These are phyloP conservation scores for Gnomoniopsis sp. DNA, from an alignment of 2,329 filamentous ascomycete species.

Conservation along the genomic window DNA sequence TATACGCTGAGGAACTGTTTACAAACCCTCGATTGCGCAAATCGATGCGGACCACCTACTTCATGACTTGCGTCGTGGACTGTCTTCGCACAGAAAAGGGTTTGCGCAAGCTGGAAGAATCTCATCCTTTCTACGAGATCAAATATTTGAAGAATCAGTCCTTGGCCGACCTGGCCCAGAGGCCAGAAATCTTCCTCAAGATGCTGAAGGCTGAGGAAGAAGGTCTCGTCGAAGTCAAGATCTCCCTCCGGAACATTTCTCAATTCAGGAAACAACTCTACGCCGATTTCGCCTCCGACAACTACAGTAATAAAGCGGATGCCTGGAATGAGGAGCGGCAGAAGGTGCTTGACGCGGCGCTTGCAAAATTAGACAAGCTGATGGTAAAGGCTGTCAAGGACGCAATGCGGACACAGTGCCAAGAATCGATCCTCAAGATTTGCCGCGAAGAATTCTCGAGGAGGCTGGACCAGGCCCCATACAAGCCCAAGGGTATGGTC, in stretches of 20 bases:
- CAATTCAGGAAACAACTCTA: constrained; percentile 76
- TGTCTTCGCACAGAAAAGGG: constrained; percentile 93
- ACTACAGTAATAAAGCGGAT: constrained; percentile 90
- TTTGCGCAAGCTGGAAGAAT: constrained; percentile 86
- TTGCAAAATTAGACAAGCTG: constrained; percentile 76
- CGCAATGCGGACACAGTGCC: constrained; percentile 86
- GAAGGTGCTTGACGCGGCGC: constrained; percentile 78
- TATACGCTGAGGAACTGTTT: constrained; percentile 88
- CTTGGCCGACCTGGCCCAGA: constrained; percentile 73
- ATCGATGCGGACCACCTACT: constrained; percentile 78
- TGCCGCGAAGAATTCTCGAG: constrained; percentile 87
- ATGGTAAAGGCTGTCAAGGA: constrained; percentile 94
- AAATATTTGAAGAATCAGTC: constrained; percentile 93
- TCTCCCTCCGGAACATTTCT: constrained; percentile 72
- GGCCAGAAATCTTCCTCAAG: constrained; percentile 87
- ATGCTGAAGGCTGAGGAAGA: constrained; percentile 98
- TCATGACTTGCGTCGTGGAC: constrained; percentile 78
- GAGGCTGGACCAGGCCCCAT: constrained; percentile 91
- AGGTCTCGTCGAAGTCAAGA: constrained; percentile 80
- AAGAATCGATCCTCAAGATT: constrained; percentile 83
- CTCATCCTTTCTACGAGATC: constrained; percentile 95
- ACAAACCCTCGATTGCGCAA: constrained; percentile 87
- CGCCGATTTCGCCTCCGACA: constrained; percentile 86
- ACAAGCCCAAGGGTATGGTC: constrained; percentile 90
- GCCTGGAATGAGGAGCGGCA: constrained; percentile 89